phyloP scores from a whole-genome alignment of 768 basidiomycete genomes.

The Macrolepiota albuminosa region DNA sequence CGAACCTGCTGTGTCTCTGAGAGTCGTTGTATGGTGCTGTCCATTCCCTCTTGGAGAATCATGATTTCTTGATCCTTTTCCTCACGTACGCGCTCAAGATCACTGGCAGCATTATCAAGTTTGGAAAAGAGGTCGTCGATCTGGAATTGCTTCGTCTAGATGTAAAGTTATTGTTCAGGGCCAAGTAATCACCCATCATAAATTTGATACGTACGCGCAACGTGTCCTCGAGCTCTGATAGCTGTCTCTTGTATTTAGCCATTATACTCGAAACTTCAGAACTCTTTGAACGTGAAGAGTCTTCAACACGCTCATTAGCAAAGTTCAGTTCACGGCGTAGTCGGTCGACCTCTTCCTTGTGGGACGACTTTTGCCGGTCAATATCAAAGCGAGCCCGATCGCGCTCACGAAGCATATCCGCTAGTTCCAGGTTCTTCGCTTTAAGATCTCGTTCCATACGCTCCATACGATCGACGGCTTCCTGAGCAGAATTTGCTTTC shows the following conservation, averaged over 20 bases:
- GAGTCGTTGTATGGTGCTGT: slow-evolving; percentile 83
- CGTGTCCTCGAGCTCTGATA: slow-evolving; percentile 95
- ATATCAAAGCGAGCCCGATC: slow-evolving; percentile 95
- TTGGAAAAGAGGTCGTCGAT: slow-evolving; percentile 89
- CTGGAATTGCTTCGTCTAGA: slow-evolving; percentile 89
- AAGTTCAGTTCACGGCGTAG: slow-evolving; percentile 88
- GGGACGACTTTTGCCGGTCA: slow-evolving; percentile 87
- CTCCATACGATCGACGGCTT: slow-evolving; percentile 97
- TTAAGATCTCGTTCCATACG: slow-evolving; percentile 98
- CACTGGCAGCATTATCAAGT: slow-evolving; percentile 66
- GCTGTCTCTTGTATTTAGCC: slow-evolving; percentile 91
- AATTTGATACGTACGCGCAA: slow-evolving; percentile 56
- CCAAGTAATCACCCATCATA: not conserved
- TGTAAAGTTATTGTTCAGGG: not conserved
- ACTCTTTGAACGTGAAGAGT: slow-evolving; percentile 85
- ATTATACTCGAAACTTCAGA: slow-evolving; percentile 88
- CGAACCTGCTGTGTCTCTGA: slow-evolving; percentile 81
- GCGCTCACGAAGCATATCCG: slow-evolving; percentile 97
- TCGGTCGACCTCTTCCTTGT: slow-evolving; percentile 94
- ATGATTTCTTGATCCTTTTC: slow-evolving; percentile 97
- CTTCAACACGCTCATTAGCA: slow-evolving; percentile 97
- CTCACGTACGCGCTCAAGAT: slow-evolving; percentile 79
- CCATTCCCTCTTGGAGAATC: slow-evolving; percentile 95
- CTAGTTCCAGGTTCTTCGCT: slow-evolving; percentile 96
- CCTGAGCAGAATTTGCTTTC: slow-evolving; percentile 97